A percentile compares a stretch with the other conserved stretches of the same genome.
Evolutionary conservation across 305 asterid genomes (phyloP).

Genomic region (Fraxinus platypoda): DNA sequence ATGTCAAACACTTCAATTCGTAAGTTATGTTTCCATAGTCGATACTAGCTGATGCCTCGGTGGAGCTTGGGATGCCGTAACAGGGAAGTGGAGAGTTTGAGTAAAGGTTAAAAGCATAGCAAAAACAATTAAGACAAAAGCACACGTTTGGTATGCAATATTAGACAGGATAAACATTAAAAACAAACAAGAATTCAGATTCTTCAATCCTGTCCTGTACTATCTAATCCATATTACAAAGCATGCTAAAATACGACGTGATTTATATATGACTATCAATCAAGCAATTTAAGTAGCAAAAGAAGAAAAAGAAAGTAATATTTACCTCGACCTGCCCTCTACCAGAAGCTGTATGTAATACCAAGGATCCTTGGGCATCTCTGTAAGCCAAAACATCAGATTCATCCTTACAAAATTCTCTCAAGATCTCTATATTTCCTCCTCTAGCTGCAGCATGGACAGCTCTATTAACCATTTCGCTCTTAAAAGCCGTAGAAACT

Average conservation of each 20-base stretch:
- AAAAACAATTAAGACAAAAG: not conserved
- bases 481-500: slow-evolving; percentile 35
- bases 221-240: not conserved
- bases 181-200: not conserved
- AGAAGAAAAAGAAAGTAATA: not conserved
- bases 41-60: no score
- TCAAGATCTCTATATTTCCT: slow-evolving; percentile 61
- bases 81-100: not conserved
- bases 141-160: not conserved
- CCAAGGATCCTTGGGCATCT: slow-evolving; percentile 68
- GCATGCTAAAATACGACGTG: not conserved
- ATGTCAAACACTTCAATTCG: no score
- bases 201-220: not conserved
- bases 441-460: slow-evolving; percentile 87
- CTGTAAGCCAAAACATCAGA: slow-evolving; percentile 57
- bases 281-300: not conserved
- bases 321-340: slow-evolving; percentile 73
- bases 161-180: not conserved
- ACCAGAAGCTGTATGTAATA: slow-evolving; percentile 74
- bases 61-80: not conserved
- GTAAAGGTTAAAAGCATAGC: not conserved
- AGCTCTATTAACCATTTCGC: slow-evolving; percentile 65
- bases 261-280: not conserved
- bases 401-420: slow-evolving; percentile 52
- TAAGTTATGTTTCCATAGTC: no score